Base-by-base conservation (phyloP, 1,284 basidiomycete species). In the Rhodofomes roseus region DNA sequence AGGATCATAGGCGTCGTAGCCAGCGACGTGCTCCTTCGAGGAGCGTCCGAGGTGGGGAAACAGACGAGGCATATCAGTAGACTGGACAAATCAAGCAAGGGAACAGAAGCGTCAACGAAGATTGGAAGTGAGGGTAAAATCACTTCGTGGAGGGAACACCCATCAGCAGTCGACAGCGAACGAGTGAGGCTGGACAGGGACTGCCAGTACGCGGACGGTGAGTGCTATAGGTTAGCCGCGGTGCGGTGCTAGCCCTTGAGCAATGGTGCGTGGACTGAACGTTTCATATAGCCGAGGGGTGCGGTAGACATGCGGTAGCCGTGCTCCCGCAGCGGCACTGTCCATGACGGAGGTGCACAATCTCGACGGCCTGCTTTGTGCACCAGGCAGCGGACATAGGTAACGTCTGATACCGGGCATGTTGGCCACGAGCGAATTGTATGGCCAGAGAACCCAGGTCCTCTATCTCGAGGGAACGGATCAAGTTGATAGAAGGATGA, bases 31-130 rank as follows among this genome's bases (percentile, higher is more conserved):
- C 37, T 67, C 66, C 62, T 64, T 69, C 31, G 70, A 69, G 59
- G 70, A 69, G 48, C 71, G 69, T 56, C 67, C 64, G 25, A 71
- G 63, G 22, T 63, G 66, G 27, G 67, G 66, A 57, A 73, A 71
- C 12, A 73, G 57, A 37, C 70, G 69, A 58, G 70, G 70, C 71
- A 72, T 72, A 39, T 16, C 53, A 53, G 52, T n/a, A 48, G 51
- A 40, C 34, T 52, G 54, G 55, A 34, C 50, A 20, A 27, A 58
- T 20, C 40, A 46, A 56, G 34, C 34, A 43, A 62, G 58, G 23
- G 37, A 60, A 46, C 31, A 59, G 55, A 54, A 55, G 61, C 44
- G 54, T 44, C 22, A 54, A 54, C 55, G 40, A 51, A 44, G 36
- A 52, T 56, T 51, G 40, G 39, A 63, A 63, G 39, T 25, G 37